phyloP scores from a whole-genome alignment of 2,329 filamentous ascomycete genomes.

The Ilyonectria sp. region DNA sequence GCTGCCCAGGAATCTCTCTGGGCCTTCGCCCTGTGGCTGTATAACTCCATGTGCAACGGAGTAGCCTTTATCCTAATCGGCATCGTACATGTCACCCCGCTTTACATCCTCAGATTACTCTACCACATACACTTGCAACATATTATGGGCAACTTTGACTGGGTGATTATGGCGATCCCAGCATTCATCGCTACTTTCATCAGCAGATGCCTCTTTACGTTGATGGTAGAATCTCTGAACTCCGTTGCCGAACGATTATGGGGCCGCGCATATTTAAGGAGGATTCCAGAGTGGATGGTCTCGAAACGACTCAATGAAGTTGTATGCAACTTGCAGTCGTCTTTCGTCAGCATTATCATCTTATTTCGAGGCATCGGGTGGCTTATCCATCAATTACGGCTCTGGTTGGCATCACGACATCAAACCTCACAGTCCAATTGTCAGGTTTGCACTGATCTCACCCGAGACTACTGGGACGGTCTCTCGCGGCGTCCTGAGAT shows the following conservation, averaged over 20 bases:
- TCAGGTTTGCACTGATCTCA: constrained; percentile 15
- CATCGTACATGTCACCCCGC: background rate
- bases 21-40: background rate
- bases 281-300: constrained; percentile 19
- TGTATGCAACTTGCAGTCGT: constrained; percentile 6
- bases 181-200: background rate
- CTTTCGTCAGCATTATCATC: background rate
- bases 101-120: constrained; percentile 1
- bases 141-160: background rate
- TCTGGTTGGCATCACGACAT: background rate
- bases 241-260: constrained; percentile 14
- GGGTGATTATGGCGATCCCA: background rate
- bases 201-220: constrained; percentile 11
- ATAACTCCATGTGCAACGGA: background rate
- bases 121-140: background rate
- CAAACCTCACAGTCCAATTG: background rate
- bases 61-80: background rate
- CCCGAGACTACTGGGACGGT: background rate
- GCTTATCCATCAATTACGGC: background rate
- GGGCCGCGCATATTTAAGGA: constrained; percentile 22
- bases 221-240: constrained; percentile 3
- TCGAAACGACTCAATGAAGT: constrained; percentile 7
- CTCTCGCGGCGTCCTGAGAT: background rate
- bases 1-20: constrained; percentile 9
- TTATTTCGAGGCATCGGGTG: background rate